A percentile compares a stretch with the other conserved stretches of the same genome.
Evolutionary conservation across 1,284 basidiomycete genomes (phyloP).

Genomic region (Rhodofomes roseus): DNA sequence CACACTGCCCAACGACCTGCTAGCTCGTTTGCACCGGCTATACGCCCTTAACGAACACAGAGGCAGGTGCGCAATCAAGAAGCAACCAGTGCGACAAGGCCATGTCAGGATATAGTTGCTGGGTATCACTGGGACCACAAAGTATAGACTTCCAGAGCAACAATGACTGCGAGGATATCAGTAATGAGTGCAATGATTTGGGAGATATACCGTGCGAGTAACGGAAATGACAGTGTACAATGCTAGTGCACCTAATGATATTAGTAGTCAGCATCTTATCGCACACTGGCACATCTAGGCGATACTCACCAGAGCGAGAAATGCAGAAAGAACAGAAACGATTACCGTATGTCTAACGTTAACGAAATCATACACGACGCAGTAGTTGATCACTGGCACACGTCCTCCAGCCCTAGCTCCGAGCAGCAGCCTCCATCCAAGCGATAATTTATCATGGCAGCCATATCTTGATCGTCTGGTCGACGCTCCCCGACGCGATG

Average conservation of each 20-base stretch:
- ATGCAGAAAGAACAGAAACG: background rate
- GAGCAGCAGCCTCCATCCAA: background rate
- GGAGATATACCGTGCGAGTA: background rate
- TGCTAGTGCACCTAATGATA: background rate
- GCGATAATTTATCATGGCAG: conserved; percentile 17
- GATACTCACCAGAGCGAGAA: background rate
- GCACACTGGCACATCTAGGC: background rate
- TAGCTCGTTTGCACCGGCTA: too few relatives aligned
- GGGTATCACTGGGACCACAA: background rate
- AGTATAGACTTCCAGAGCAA: background rate
- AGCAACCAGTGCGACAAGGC: background rate
- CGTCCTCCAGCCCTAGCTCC: background rate
- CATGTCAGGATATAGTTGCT: background rate
- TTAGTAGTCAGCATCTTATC: too few relatives aligned
- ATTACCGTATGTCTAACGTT: conserved; percentile 4
- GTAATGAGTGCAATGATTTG: background rate
- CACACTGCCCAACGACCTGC: too few relatives aligned
- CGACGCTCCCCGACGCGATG: conserved; percentile 63
- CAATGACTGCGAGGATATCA: background rate
- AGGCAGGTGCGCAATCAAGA: background rate
- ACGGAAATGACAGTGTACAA: conserved; percentile 4
- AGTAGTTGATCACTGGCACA: background rate
- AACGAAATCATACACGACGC: background rate
- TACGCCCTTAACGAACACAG: background rate
- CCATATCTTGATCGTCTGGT: conserved; percentile 42